Base-by-base conservation (phyloP, 2,329 filamentous ascomycete species). In the Coniochaeta sp. region DNA sequence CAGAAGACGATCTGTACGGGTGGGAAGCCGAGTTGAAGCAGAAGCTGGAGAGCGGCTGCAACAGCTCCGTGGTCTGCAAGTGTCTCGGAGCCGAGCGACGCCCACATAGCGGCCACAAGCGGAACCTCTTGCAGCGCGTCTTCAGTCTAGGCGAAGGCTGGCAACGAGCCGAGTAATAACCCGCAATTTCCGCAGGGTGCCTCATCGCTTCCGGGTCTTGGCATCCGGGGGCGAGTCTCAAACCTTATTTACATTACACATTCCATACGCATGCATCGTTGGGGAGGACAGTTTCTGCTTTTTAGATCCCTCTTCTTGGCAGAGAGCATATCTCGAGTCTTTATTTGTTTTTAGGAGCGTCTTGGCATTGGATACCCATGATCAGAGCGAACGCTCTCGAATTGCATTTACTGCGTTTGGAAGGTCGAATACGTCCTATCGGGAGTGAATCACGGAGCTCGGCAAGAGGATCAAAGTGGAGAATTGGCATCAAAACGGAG, bases 11-110 rank as follows among this genome's bases (percentile, higher is more conserved):
- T 60, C 65, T 76, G 5, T 84, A 84, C 60, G 81, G 81, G 14
- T 84, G 81, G 81, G 80, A 84, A 61, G 79, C 79, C 11, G 79
- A 79, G 63, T 71, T 78, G 22, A 72, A 76, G 11, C 70, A 72
- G 24, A 69, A 67, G 52, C 60, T 59, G 38, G 22, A 54, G 50
- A 11, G 12, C 14, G 19, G 52, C 50, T n/a, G 50, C 70, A 70
- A 56, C 68, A 65, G 56, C 36, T 24, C 34, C 24, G 56, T 58
- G 6, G 24, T 52, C 14, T 52, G 47, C 47, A 17, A 8, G 22
- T 52, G 47, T 24, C 24, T 52, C 24, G 47, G 14, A 6, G 7
- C 3, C 24, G 24, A 7, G n/a, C 22, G 24, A n/a, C 56, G 22
- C 17, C 34, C 19, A 7, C 24, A 40, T 31, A 1, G 22, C 17